Percentiles rank a stretch among this genome's conserved stretches.
Evolutionary conservation across 31 red algal species (phyloP).

Genomic region (Porphyra umbilicalis): DNA sequence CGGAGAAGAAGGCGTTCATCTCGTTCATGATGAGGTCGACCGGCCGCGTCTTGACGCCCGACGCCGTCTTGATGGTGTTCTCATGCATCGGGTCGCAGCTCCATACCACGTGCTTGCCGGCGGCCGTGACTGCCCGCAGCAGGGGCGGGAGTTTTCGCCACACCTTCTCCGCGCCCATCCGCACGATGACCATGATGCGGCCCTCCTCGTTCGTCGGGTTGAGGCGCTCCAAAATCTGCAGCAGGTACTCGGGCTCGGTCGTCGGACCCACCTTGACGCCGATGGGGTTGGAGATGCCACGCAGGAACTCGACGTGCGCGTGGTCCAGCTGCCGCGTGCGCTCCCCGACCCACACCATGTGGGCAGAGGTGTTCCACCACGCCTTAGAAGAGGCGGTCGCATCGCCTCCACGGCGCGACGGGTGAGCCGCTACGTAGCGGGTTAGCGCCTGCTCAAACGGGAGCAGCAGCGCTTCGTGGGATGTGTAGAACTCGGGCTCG

Average conservation of each 20-base stretch:
- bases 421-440: conserved; percentile 1
- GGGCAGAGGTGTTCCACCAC: conserved; percentile 61
- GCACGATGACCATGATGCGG: conserved; percentile 68
- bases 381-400: neutral
- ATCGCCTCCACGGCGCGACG: neutral
- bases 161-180: conserved; percentile 73
- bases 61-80: conserved; percentile 67
- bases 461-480: conserved; percentile 71
- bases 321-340: conserved; percentile 85
- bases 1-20: conserved; percentile 78
- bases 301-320: conserved; percentile 86
- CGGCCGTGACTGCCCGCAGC: conserved; percentile 53
- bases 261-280: conserved; percentile 66
- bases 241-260: conserved; percentile 40
- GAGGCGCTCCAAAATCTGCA: conserved; percentile 49
- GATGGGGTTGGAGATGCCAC: conserved; percentile 80
- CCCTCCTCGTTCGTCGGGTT: conserved; percentile 78
- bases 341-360: conserved; percentile 90
- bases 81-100: conserved; percentile 90
- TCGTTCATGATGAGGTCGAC: conserved; percentile 60
- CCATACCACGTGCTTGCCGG: conserved; percentile 79
- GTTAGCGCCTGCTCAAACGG: conserved; percentile 70
- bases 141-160: conserved; percentile 57
- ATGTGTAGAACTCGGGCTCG: conserved; percentile 74
- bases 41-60: conserved; percentile 65